Percentiles rank a stretch among this genome's conserved stretches.
phyloP scores from a whole-genome alignment of 805 yeast species.

The Wickerhamiella sorbophila region DNA sequence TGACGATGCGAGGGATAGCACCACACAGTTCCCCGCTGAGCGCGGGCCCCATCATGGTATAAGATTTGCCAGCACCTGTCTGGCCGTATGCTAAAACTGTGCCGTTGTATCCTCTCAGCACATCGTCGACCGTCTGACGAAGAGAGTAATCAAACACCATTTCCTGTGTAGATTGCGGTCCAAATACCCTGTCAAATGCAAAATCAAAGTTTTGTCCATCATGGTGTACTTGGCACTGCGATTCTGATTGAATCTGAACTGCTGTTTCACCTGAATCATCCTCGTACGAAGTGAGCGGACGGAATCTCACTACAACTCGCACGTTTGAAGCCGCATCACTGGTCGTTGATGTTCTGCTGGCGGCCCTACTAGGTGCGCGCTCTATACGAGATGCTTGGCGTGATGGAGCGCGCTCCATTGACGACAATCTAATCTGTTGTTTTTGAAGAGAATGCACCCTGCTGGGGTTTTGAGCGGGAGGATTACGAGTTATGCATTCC shows the following conservation, averaged over 20 bases:
- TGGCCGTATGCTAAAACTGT: slow-evolving; percentile 70
- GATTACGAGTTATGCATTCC: not conserved
- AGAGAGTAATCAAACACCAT: slow-evolving; percentile 48
- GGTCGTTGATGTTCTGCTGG: not conserved
- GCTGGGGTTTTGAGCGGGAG: too few relatives aligned
- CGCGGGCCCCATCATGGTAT: slow-evolving; percentile 59
- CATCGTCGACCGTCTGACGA: slow-evolving; percentile 48
- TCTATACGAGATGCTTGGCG: not conserved
- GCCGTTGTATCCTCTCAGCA: slow-evolving; percentile 63
- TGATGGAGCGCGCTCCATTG: not conserved
- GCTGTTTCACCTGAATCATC: slow-evolving; percentile 4
- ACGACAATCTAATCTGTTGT: too few relatives aligned
- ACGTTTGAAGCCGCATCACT: slow-evolving; percentile 26
- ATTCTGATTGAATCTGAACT: slow-evolving; percentile 1
- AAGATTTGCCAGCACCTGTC: slow-evolving; percentile 63
- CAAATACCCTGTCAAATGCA: slow-evolving; percentile 55
- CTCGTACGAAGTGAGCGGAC: slow-evolving; percentile 39
- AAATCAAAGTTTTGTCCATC: slow-evolving; percentile 25
- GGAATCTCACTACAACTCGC: slow-evolving; percentile 57
- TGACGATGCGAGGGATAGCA: slow-evolving; percentile 57
- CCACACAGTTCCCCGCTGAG: slow-evolving; percentile 36
- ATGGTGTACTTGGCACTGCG: slow-evolving; percentile 13
- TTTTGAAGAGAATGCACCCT: too few relatives aligned
- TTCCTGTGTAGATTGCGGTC: slow-evolving; percentile 35
- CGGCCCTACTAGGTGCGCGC: slow-evolving; percentile 2